phyloP scores from a whole-genome alignment of 495 filamentous ascomycete species.

The Aspergillus egyptiacus region DNA sequence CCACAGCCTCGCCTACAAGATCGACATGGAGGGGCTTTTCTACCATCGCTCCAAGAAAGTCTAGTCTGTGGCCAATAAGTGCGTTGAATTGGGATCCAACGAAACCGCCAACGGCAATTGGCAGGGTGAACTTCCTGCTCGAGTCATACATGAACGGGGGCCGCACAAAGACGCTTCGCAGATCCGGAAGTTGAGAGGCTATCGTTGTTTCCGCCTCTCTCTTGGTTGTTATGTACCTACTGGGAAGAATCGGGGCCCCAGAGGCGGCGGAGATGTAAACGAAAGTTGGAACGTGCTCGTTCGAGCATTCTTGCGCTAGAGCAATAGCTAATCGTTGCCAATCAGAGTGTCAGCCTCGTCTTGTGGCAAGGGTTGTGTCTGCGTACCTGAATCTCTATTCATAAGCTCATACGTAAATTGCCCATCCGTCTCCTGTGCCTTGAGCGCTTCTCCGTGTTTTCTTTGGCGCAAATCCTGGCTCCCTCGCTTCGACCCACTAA shows the following conservation, averaged over 20 bases:
- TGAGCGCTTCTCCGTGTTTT: constrained; percentile 50
- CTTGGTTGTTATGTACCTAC: constrained; percentile 86
- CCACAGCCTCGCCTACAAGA: constrained; percentile 73
- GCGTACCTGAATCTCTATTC: constrained; percentile 77
- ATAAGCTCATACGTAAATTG: constrained; percentile 96
- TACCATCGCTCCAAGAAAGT: constrained; percentile 69
- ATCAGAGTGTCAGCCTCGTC: constrained; percentile 16
- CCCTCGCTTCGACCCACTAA: constrained; percentile 57
- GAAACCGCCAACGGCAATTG: constrained; percentile 67
- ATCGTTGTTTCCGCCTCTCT: constrained; percentile 83
- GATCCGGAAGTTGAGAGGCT: constrained; percentile 57
- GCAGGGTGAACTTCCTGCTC: constrained; percentile 73
- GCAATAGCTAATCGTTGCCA: constrained; percentile 48
- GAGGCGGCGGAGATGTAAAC: constrained; percentile 84
- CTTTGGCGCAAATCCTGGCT: constrained; percentile 62
- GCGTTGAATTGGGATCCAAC: constrained; percentile 66
- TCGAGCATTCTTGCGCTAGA: constrained; percentile 72
- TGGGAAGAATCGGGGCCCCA: constrained; percentile 75
- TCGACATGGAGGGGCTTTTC: constrained; percentile 84
- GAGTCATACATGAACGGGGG: constrained; percentile 87
- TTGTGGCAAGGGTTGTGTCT: background rate
- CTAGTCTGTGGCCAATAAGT: constrained; percentile 64
- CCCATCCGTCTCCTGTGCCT: constrained; percentile 57
- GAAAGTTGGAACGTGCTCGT: constrained; percentile 60
- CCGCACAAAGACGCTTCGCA: constrained; percentile 77